phyloP scores from a whole-genome alignment of 495 filamentous ascomycete species.

The Penicillium pancosmium region DNA sequence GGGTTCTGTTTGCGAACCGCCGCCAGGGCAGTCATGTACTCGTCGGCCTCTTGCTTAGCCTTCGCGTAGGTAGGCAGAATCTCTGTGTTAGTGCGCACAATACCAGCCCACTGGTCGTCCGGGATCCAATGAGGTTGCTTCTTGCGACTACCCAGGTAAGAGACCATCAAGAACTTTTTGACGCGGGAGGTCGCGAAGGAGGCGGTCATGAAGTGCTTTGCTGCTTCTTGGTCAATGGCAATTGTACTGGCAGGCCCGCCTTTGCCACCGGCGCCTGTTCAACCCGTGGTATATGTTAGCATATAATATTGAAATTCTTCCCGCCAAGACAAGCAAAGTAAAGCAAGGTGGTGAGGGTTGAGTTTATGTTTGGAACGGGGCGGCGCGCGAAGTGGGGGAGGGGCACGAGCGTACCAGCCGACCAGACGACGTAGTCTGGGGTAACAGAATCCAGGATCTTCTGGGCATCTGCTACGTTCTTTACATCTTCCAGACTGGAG shows the following conservation, averaged over 20 bases:
- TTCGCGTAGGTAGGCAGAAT: conserved; percentile 66
- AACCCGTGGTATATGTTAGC: not conserved
- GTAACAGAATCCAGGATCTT: conserved; percentile 60
- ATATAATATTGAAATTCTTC: not conserved
- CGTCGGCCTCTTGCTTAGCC: conserved; percentile 77
- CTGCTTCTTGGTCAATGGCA: conserved; percentile 69
- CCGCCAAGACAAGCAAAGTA: not conserved
- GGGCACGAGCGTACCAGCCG: conserved; percentile 59
- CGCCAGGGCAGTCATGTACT: conserved; percentile 63
- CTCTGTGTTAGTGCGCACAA: conserved; percentile 53
- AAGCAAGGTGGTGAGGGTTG: not conserved
- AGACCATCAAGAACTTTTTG: conserved; percentile 75
- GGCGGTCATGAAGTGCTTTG: conserved; percentile 69
- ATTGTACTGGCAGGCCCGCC: conserved; percentile 63
- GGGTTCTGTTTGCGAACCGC: conserved; percentile 49
- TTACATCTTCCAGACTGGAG: conserved; percentile 70
- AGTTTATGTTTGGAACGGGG: not conserved
- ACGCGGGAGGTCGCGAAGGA: conserved; percentile 59
- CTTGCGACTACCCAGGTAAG: conserved; percentile 63
- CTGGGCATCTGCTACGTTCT: conserved; percentile 61
- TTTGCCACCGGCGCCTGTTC: conserved; percentile 71
- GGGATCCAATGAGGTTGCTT: conserved; percentile 67
- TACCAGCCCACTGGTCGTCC: conserved; percentile 57
- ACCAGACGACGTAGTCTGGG: conserved; percentile 77
- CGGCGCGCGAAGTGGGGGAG: conserved; percentile 11